Base-by-base conservation (phyloP, 345 rosid species). In the Aethionema arabicum region DNA sequence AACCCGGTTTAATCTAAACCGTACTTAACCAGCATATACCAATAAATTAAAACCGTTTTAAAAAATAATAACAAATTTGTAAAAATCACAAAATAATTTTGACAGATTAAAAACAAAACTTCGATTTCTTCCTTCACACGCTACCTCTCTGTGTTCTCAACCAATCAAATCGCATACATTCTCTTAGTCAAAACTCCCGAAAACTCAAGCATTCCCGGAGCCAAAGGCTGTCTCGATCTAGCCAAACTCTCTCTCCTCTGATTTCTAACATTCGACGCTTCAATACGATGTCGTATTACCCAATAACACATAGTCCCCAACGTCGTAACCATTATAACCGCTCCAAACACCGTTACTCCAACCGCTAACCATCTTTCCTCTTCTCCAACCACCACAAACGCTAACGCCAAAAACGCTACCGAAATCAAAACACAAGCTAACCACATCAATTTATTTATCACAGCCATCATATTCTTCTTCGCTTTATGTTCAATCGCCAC, bases 381-480 rank as follows among this genome's bases (percentile, higher is more conserved):
- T 33, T 80, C 73, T 7, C 98, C 98, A 14, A 92, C 95, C 8
- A 88, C 98, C 33, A 92, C 68, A 56, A 83, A 88, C 32, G 98
- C 79, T 27, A 91, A 82, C 13, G 98, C 83, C 48, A 88, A 74
- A 47, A 77, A 85, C 9, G 96, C 95, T 0, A 91, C 90, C 2
- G 96, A 82, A 11, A 91, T 57, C 50, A 91, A 87, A 50, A 79
- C 85, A 42, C 98, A 91, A 31, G 98, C 98, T 21, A 86, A 66
- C 98, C 98, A 92, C 98, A 88, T 86, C 66, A 92, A 40, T 76
- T 92, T 92, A 77, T 92, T 92, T 43, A 92, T 92, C 7, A 88
- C 63, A 3, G 93, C 88, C 98, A 92, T 92, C 96, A 88, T 77
- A 52, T 85, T 90, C 84, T 87, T 92, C 85, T 92, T 88, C 0